Evolutionary conservation across 345 rosid genomes (phyloP).

Genomic region (Moricandia arvensis): DNA sequence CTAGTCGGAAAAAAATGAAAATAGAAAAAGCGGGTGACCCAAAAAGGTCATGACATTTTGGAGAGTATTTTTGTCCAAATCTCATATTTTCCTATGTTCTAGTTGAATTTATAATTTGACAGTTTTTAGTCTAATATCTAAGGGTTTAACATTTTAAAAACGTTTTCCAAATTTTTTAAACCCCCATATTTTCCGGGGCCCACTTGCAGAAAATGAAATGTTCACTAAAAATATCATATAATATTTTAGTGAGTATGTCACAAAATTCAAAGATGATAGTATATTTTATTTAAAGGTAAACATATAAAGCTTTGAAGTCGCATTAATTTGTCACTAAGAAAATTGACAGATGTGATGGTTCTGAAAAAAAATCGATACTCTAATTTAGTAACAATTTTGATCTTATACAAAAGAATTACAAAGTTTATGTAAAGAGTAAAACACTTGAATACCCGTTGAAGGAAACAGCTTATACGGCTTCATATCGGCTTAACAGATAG

Average conservation of each 20-base stretch:
- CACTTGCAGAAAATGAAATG: not conserved
- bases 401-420: no score
- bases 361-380: not conserved
- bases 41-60: no score
- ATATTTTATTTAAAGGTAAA: constrained; percentile 8
- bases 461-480: constrained; percentile 34
- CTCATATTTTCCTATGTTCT: no score
- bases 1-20: no score
- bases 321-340: not conserved
- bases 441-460: not conserved
- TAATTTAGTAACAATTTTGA: not conserved
- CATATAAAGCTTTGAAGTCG: not conserved
- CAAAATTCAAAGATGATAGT: constrained; percentile 12
- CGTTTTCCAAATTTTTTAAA: no score
- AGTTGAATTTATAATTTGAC: no score
- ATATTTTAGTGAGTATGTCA: not conserved
- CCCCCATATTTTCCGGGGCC: not conserved
- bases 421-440: not conserved
- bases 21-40: no score
- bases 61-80: no score
- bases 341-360: constrained; percentile 16
- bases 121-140: no score
- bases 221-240: not conserved
- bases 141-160: no score
- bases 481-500: constrained; percentile 17